Evolutionary conservation across 1,284 basidiomycete species (phyloP).

Genomic region (Wallemia hederae): DNA sequence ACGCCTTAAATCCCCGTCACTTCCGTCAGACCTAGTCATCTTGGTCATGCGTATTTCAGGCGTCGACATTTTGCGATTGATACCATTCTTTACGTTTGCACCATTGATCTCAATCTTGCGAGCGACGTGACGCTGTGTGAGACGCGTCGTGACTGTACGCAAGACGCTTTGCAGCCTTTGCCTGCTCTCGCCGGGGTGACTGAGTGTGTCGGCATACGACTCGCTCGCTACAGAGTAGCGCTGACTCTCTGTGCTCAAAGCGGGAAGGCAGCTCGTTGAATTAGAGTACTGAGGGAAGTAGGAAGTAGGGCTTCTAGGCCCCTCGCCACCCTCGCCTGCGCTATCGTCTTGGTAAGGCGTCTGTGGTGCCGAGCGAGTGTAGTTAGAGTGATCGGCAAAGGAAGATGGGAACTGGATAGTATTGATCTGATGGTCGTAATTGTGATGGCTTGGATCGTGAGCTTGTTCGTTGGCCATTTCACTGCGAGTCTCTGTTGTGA

Average conservation of each 20-base stretch:
- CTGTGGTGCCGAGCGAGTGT: neutral
- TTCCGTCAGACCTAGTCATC: neutral
- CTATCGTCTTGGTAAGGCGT: neutral
- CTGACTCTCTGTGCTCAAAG: neutral
- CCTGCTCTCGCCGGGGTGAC: constrained; percentile 11
- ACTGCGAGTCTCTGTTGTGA: neutral
- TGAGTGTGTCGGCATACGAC: constrained; percentile 11
- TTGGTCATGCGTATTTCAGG: neutral
- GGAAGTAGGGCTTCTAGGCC: neutral
- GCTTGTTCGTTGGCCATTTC: neutral
- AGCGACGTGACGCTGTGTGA: constrained; percentile 13
- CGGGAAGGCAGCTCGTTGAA: neutral
- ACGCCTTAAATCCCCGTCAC: neutral
- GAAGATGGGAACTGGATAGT: neutral
- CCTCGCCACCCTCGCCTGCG: too few relatives aligned
- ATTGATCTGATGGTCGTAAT: neutral
- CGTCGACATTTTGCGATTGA: neutral
- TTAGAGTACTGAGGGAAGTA: neutral
- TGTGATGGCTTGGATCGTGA: neutral
- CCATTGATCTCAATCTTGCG: neutral
- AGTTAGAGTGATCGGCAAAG: too few relatives aligned
- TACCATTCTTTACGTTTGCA: neutral
- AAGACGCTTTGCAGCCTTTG: constrained; percentile 17
- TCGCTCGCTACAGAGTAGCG: constrained; percentile 3
- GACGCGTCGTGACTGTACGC: constrained; percentile 19